phyloP scores from a whole-genome alignment of 495 filamentous ascomycete species.

The Astrothelium subdiscretum region DNA sequence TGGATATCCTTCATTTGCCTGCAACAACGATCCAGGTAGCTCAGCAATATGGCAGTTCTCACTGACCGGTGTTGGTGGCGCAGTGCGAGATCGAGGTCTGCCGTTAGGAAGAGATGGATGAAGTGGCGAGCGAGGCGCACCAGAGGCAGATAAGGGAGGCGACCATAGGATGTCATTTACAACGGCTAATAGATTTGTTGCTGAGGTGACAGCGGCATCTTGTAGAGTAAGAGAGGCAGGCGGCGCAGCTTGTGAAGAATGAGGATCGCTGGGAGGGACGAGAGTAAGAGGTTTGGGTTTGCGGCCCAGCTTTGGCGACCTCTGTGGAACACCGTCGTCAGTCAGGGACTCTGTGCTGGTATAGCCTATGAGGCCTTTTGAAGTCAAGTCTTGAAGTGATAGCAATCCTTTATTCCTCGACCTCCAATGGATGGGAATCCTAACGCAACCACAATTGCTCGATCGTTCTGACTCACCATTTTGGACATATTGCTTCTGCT shows the following conservation, averaged over 20 bases:
- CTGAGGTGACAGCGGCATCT: constrained; percentile 25
- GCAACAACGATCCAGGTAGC: constrained; percentile 25
- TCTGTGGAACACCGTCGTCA: constrained; percentile 8
- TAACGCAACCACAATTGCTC: too few species aligned
- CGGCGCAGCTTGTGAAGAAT: constrained; percentile 7
- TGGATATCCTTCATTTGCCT: constrained; percentile 22
- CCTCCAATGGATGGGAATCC: too few species aligned
- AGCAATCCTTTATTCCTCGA: neutral
- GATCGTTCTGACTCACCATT: neutral
- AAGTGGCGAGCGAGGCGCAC: neutral
- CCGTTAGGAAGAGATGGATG: constrained; percentile 14
- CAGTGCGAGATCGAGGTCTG: constrained; percentile 25
- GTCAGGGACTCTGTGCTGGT: constrained; percentile 7
- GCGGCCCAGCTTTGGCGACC: constrained; percentile 7
- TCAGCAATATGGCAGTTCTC: constrained; percentile 17
- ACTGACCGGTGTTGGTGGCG: constrained; percentile 19
- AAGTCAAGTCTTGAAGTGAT: neutral
- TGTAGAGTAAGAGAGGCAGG: constrained; percentile 19
- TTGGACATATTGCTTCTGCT: constrained; percentile 2
- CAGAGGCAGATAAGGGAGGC: constrained; percentile 18
- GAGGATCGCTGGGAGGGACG: constrained; percentile 13
- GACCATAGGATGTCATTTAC: constrained; percentile 30
- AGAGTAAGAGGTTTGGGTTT: constrained; percentile 19
- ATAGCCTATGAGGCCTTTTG: neutral
- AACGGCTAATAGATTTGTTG: constrained; percentile 25